Evolutionary conservation across 164 flowering plant genomes (phyloP).

Genomic region (Magnolia changhungtana): DNA sequence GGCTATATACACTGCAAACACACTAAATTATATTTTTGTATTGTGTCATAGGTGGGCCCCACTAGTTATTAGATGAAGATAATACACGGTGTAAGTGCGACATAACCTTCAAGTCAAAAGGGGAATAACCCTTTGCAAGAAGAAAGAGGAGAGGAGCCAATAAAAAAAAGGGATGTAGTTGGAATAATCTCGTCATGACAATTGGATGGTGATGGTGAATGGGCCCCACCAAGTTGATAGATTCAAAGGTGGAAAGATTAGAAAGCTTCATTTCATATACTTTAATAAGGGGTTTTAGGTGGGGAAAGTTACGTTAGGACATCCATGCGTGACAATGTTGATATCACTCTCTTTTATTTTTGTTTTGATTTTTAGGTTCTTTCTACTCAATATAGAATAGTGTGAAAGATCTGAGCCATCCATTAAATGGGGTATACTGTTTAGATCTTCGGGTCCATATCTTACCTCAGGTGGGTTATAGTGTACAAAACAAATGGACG

Average conservation of each 20-base stretch:
- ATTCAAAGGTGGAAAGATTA: neutral
- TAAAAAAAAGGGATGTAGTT: neutral
- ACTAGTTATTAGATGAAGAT: neutral
- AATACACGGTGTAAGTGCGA: neutral
- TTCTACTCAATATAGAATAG: no score
- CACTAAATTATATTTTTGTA: neutral
- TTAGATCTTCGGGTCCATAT: no score
- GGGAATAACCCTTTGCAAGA: neutral
- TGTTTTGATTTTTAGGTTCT: no score
- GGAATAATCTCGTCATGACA: conserved; percentile 1
- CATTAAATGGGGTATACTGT: no score
- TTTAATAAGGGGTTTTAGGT: neutral
- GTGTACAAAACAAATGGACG: no score
- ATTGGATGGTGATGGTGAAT: neutral
- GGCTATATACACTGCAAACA: neutral
- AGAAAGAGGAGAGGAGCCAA: neutral
- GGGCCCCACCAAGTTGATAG: neutral
- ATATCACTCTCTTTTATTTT: conserved; percentile 3
- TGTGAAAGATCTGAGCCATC: no score
- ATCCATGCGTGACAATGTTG: neutral
- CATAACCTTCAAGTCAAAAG: neutral
- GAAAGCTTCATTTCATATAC: neutral
- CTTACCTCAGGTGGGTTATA: no score
- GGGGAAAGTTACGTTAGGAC: neutral
- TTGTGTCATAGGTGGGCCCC: neutral